These are phyloP conservation scores for Ambrosiella cleistominuta DNA, from an alignment of 2,329 filamentous ascomycete genomes.

Conservation along the genomic window DNA sequence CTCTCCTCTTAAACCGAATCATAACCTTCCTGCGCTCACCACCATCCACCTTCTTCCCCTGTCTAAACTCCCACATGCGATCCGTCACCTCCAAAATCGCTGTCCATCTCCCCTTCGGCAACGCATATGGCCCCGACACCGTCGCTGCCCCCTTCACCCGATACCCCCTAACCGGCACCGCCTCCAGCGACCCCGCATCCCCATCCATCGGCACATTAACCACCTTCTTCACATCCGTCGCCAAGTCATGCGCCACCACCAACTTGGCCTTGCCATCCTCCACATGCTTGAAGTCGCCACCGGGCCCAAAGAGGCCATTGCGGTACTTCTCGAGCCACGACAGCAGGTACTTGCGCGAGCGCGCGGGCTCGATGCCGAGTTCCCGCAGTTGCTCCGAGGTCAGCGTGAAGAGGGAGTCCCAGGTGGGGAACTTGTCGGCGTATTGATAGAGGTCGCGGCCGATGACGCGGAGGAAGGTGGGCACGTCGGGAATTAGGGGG, in stretches of 20 bases:
- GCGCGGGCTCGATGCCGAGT: conserved; percentile 71
- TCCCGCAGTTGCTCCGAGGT: conserved; percentile 62
- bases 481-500: conserved; percentile 68
- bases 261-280: conserved; percentile 35
- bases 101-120: conserved; percentile 44
- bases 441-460: conserved; percentile 73
- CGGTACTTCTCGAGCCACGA: conserved; percentile 77
- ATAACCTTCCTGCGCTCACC: conserved; percentile 81
- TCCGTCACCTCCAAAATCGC: conserved; percentile 57
- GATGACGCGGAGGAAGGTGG: conserved; percentile 78
- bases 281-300: conserved; percentile 65
- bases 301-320: conserved; percentile 58
- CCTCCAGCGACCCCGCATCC: conserved; percentile 4
- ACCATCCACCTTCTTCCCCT: conserved; percentile 84
- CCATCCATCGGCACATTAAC: conserved; percentile 34
- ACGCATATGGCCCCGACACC: conserved; percentile 59
- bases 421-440: conserved; percentile 70
- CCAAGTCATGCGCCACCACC: conserved; percentile 22
- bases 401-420: conserved; percentile 77
- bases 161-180: conserved; percentile 42
- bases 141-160: conserved; percentile 48
- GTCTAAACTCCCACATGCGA: conserved; percentile 81
- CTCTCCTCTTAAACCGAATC: conserved; percentile 70
- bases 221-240: conserved; percentile 32
- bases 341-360: conserved; percentile 66